Evolutionary conservation across 768 basidiomycete species (phyloP), one percentile per base, ranked within the genome.

Genomic region (Amanita brunnescens): DNA sequence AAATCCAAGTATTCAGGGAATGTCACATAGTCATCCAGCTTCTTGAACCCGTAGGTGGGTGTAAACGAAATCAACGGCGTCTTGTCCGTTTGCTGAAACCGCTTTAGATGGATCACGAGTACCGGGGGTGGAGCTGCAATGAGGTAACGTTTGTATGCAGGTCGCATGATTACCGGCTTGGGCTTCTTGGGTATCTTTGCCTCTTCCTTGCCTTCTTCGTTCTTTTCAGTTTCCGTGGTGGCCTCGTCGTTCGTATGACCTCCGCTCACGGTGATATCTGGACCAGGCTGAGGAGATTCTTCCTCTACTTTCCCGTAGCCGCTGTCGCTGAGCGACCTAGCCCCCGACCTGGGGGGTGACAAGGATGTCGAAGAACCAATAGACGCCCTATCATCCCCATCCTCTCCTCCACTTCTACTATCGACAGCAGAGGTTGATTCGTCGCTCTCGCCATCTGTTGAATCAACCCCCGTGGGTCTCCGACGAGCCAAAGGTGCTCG

Each of bases 131-230:
- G 83, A 0, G 74, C 76, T 13, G 84, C 80, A 64, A 98, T 88
- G 53, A 98, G 82, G 67, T 96, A 98, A 10, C 94, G 87, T 67
- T 98, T 98, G 70, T 91, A 92, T 3, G 91, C 91, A 1, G 88
- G 76, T 1, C 90, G 81, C 68, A 87, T 76, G 42, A 95, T 74
- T 45, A 82, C 83, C 30, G 87, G 88, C 53, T 80, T 75, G 6
- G 65, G 57, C 33, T 65, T 67, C 45, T 63, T 66, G 6, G 62
- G 54, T 7, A 61, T 54, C 47, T 67, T 67, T 34, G 64, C 69
- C 6, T 54, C 24, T 39, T 57, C 62, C 2, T 53, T 58, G 38
- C 56, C 23, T 49, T 16, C 38, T n/a, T 3, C 23, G 5, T 33
- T 47, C 8, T n/a, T n/a, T n/a, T 35, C 33, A 10, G 32, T 9